A percentile compares a stretch with the other conserved stretches of the same genome.
phyloP scores from a whole-genome alignment of 108 stramenopile species.

The Fragilaria radians region DNA sequence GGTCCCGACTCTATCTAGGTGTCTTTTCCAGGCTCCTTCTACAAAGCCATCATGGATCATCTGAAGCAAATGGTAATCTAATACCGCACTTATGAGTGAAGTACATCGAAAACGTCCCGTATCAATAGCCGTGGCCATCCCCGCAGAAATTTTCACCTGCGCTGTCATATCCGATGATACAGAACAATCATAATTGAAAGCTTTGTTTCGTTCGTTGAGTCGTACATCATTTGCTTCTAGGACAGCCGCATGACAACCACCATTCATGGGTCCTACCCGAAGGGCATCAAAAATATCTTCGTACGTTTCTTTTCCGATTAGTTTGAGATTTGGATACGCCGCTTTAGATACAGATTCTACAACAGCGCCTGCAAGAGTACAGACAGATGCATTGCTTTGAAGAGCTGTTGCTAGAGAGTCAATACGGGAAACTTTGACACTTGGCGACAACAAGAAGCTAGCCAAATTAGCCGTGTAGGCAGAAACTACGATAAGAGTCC shows the following conservation, averaged over 20 bases:
- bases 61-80: slow-evolving; percentile 11
- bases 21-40: slow-evolving; percentile 8
- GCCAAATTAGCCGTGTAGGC: slow-evolving; percentile 29
- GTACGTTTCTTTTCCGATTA: not conserved
- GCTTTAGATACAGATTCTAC: not conserved
- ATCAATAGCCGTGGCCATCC: slow-evolving; percentile 4
- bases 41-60: slow-evolving; percentile 13
- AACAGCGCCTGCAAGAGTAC: not conserved
- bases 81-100: not conserved
- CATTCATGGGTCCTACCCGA: slow-evolving; percentile 1
- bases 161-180: not conserved
- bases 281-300: not conserved
- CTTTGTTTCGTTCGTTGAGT: not conserved
- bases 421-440: not conserved
- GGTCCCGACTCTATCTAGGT: no score
- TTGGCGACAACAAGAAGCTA: slow-evolving; percentile 9
- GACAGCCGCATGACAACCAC: slow-evolving; percentile 1
- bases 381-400: not conserved
- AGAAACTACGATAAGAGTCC: slow-evolving; percentile 15
- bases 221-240: not conserved
- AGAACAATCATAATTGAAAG: slow-evolving; percentile 11
- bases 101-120: slow-evolving; percentile 6
- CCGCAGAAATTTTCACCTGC: not conserved
- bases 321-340: not conserved
- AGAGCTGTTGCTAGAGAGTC: slow-evolving; percentile 1